Percentiles rank a stretch among this genome's conserved stretches.
phyloP scores from a whole-genome alignment of 1,284 basidiomycete genomes.

The Moesziomyces aphidis region DNA sequence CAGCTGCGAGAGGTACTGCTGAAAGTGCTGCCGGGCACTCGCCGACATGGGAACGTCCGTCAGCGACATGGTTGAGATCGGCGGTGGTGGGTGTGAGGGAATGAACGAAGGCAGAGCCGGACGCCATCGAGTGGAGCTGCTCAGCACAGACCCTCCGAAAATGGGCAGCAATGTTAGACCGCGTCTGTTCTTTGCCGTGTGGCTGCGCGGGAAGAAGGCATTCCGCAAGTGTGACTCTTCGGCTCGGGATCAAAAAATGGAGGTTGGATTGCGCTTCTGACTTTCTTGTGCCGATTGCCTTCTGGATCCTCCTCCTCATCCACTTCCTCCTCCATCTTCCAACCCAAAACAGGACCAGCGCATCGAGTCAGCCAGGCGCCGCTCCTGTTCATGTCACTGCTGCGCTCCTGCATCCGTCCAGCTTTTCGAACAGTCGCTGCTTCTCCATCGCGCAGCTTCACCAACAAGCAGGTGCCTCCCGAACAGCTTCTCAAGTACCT shows the following conservation, averaged over 20 bases:
- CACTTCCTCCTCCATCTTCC: not conserved
- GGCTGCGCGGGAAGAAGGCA: conserved; percentile 1
- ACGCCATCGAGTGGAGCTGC: conserved; percentile 7
- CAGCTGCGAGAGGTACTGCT: conserved; percentile 25
- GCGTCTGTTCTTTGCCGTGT: conserved; percentile 1
- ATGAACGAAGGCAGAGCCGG: not conserved
- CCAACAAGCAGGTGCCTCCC: conserved; percentile 24
- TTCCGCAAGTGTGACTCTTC: conserved; percentile 1
- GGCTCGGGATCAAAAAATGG: not conserved
- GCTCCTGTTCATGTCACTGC: conserved; percentile 28
- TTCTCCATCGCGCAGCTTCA: conserved; percentile 11
- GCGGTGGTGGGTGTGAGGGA: not conserved
- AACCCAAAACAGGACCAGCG: not conserved
- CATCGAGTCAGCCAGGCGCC: not conserved
- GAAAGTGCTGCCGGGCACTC: conserved; percentile 19
- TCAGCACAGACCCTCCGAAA: conserved; percentile 11
- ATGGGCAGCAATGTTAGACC: conserved; percentile 4
- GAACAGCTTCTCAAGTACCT: conserved; percentile 30
- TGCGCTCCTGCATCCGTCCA: conserved; percentile 26
- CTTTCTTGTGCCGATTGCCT: not conserved
- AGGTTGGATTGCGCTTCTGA: too few species aligned
- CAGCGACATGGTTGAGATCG: not conserved
- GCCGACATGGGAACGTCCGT: conserved; percentile 13
- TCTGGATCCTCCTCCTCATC: not conserved
- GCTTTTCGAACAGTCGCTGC: conserved; percentile 11